These are phyloP conservation scores for Colletotrichum tropicicola DNA, from an alignment of 2,329 filamentous ascomycete genomes.

Conservation along the genomic window DNA sequence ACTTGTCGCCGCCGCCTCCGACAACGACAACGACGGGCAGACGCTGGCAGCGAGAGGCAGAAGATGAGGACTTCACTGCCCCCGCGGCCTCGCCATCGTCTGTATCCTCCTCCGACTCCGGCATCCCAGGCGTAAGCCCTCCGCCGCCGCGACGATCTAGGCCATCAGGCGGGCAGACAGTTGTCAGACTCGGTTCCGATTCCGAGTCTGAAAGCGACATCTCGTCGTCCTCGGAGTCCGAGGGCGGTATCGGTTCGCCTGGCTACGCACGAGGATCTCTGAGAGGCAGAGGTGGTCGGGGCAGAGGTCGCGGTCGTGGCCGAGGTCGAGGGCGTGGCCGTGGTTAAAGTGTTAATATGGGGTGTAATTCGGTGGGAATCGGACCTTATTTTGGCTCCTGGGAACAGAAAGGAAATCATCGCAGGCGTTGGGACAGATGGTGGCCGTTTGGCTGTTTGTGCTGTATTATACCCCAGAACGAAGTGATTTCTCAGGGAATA, in stretches of 20 bases:
- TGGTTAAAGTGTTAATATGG: too few relatives aligned
- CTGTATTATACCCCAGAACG: too few relatives aligned
- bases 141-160: conserved; percentile 13
- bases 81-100: not conserved
- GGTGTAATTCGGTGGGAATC: too few relatives aligned
- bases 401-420: too few relatives aligned
- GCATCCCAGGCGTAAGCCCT: conserved; percentile 18
- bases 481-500: too few relatives aligned
- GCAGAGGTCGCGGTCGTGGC: conserved; percentile 17
- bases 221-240: conserved; percentile 16
- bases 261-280: not conserved
- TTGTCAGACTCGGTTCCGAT: conserved; percentile 27
- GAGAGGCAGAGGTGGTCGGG: not conserved
- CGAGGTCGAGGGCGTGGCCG: not conserved
- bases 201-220: conserved; percentile 27
- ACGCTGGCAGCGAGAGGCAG: not conserved
- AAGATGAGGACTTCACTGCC: conserved; percentile 3
- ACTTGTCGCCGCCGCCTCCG: conserved; percentile 14
- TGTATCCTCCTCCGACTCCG: conserved; percentile 14
- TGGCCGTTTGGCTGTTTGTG: too few relatives aligned
- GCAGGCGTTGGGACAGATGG: too few relatives aligned
- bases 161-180: conserved; percentile 8
- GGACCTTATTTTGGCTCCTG: too few relatives aligned
- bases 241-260: conserved; percentile 16
- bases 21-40: not conserved